Evolutionary conservation across 2,329 filamentous ascomycete species (phyloP), one percentile per base, ranked within the genome.

Genomic region (Westerdykella sp.): DNA sequence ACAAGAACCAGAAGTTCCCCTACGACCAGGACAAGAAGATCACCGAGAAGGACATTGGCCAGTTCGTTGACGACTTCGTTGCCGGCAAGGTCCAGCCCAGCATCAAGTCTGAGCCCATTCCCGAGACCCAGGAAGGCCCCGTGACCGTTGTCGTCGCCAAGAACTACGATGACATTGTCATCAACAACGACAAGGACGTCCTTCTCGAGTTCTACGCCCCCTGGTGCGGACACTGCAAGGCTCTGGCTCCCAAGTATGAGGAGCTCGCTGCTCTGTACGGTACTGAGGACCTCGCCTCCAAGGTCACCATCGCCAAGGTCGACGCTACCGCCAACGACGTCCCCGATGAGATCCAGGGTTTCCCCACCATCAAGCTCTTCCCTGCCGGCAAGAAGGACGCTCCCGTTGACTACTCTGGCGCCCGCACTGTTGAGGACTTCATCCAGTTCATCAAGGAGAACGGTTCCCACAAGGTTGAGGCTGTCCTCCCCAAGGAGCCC

Each of bases 311-410:
- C 76, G 84, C 75, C 72, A 98, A 98, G 84, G 84, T 98, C 57
- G 93, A 98, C 65, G 93, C 93, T 46, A 98, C 93, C 50, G 73
- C 74, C 74, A 98, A 98, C 76, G 93, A 98, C 61, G 87, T 97
- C 45, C 93, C 93, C 45, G 91, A 97, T 71, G 87, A 95, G 75
- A 88, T 98, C 65, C 81, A 87, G 71, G 93, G 93, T 53, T 98
- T 98, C 85, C 93, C 93, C 45, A 98, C 93, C 69, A 96, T 98
- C 80, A 97, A 97, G 81, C 81, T 98, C 56, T 98, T 82, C 85
- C 81, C 87, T 53, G 93, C 93, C 59, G 90, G 89, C 62, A 78
- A 79, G 71, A 98, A 98, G 83, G 77, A 79, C 63, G 75, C 81
- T 56, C 87, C 93, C 46, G 71, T 96, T 51, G 87, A 88, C 59